Conservation (phyloP, 83 land plant genomes). For the Larix sibirica region DNA sequence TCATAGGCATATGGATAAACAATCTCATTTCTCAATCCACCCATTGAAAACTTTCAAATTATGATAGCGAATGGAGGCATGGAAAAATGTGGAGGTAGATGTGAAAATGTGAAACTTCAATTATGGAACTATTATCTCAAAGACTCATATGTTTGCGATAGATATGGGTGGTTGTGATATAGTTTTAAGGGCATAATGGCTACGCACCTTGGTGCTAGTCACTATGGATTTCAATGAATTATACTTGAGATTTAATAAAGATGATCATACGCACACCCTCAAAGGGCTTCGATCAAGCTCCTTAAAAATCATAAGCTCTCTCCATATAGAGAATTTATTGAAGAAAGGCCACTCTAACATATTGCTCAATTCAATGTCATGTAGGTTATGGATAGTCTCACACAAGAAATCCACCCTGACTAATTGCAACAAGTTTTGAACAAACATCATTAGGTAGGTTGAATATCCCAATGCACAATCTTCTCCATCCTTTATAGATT, state of each 20-base stretch:
- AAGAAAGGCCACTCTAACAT: background rate
- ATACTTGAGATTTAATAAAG: background rate
- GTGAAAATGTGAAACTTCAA: background rate
- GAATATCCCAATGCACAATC: no score
- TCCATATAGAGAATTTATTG: background rate
- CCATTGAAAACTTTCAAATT: no score
- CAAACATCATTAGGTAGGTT: no score
- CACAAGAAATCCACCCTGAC: no score
- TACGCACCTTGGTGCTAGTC: background rate
- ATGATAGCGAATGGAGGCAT: background rate
- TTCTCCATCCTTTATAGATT: no score
- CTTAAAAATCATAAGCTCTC: background rate
- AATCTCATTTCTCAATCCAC: no score
- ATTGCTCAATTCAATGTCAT: background rate
- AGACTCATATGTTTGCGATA: background rate
- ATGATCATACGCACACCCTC: background rate
- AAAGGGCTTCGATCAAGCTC: background rate
- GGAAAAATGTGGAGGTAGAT: background rate
- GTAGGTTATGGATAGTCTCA: no score
- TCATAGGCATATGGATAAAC: no score
- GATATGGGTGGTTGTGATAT: no score
- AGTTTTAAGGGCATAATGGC: background rate
- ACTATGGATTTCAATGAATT: background rate
- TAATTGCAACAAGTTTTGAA: no score
- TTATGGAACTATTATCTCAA: background rate